Base-by-base conservation (phyloP, 2,329 filamentous ascomycete species). In the Chaetomiaceae sp. region DNA sequence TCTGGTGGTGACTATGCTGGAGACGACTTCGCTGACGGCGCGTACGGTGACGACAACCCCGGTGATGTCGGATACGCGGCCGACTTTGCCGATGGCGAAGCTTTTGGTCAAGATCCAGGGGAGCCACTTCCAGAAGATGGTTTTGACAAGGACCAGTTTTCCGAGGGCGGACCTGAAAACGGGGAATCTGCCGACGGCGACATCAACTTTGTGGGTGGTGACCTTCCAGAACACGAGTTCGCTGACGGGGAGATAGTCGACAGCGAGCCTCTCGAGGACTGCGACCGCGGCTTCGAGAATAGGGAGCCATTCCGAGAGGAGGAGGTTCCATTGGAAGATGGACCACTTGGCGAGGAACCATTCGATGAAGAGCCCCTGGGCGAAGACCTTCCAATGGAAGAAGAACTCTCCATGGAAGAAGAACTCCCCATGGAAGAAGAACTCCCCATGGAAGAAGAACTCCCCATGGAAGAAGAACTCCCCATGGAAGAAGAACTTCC, bases 191-290 rank as follows among this genome's bases (percentile, higher is more conserved):
- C 41, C 14, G 33, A 51, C 21, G 42, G 42, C 17, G 30, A 37
- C 9, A 39, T 44, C 17, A 20, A 37, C 9, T 40, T 44, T 10
- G 43, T 20, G 37, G 43, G 35, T 6, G 39, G 34, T 25, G 39
- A 20, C 3, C 17, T 27, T 23, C 14, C 21, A 19, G 33, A 40
- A 20, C 42, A 30, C 16, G 30, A 42, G n/a, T 40, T 48, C 16
- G 35, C 34, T 44, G 35, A 49, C 23, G 44, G 35, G 21, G 41
- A 40, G 4, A 27, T 30, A 48, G 46, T 38, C 38, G 46, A 48
- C 10, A 21, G 31, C 6, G 42, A 23, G 16, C 12, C 17, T 13
- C 3, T 43, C 23, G 34, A 45, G 3, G 34, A 19, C 9, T 33
- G 20, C 2, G 19, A 20, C 9, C 9, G 17, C 17, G 16, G 7